A percentile compares a stretch with the other conserved stretches of the same genome.
phyloP scores from a whole-genome alignment of 768 basidiomycete species.

The Podaxis sp. region DNA sequence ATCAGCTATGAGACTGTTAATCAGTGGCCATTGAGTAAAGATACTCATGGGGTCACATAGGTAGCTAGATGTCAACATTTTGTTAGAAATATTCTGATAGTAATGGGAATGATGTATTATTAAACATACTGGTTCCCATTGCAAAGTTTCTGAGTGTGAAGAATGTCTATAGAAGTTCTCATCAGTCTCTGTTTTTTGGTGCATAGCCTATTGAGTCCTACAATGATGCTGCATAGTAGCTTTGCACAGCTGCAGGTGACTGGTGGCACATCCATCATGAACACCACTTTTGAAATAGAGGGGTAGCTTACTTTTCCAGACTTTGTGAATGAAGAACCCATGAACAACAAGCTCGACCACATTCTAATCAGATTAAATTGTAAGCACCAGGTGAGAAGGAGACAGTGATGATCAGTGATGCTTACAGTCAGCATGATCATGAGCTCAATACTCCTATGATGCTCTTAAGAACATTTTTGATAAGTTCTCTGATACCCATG shows the following conservation, averaged over 20 bases:
- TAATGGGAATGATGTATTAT: not conserved
- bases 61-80: not conserved
- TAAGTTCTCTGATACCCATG: too few species aligned
- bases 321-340: constrained; percentile 5
- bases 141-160: constrained; percentile 12
- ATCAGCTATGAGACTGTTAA: not conserved
- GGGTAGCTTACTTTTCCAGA: not conserved
- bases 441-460: not conserved
- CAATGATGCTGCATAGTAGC: constrained; percentile 4
- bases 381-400: not conserved
- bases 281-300: too few species aligned
- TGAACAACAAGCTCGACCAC: not conserved
- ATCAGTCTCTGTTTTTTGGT: too few species aligned
- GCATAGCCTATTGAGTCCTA: not conserved
- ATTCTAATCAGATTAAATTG: not conserved
- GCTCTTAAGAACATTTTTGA: not conserved
- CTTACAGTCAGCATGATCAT: not conserved
- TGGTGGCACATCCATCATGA: not conserved
- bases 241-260: constrained; percentile 1
- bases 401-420: not conserved
- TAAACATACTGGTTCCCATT: constrained; percentile 7
- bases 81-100: not conserved
- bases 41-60: constrained; percentile 9
- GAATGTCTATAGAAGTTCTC: not conserved
- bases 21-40: not conserved